Evolutionary conservation across 768 basidiomycete genomes (phyloP).

Genomic region (Podaxis sp.): DNA sequence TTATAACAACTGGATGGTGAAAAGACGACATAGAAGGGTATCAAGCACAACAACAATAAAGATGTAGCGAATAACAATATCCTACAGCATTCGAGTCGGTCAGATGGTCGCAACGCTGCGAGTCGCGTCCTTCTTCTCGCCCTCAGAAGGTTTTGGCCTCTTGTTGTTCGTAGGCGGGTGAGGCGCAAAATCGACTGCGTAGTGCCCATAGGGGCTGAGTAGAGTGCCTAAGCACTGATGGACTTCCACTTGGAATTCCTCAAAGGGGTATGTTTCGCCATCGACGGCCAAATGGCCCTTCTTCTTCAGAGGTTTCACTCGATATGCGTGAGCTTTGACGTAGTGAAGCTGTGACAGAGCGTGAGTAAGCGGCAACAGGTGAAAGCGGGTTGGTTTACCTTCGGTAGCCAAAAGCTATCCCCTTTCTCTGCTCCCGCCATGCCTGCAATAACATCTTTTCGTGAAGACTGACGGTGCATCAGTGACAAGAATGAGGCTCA

Average conservation of each 20-base stretch:
- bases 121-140: constrained; percentile 3
- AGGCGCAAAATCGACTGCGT: constrained; percentile 53
- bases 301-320: constrained; percentile 57
- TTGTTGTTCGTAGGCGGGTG: constrained; percentile 15
- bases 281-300: constrained; percentile 70
- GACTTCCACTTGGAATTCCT: constrained; percentile 76
- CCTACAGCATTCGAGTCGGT: neutral
- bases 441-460: constrained; percentile 49
- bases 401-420: constrained; percentile 57
- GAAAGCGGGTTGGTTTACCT: constrained; percentile 38
- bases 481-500: neutral
- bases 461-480: constrained; percentile 37
- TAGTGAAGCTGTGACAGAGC: constrained; percentile 55
- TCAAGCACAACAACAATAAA: constrained; percentile 8
- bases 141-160: constrained; percentile 1
- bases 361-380: constrained; percentile 4
- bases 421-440: constrained; percentile 67
- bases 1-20: neutral
- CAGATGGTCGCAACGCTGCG: constrained; percentile 3
- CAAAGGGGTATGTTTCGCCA: constrained; percentile 75
- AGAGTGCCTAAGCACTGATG: constrained; percentile 66
- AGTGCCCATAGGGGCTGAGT: constrained; percentile 62
- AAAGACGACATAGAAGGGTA: constrained; percentile 2
- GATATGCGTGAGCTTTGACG: constrained; percentile 72
- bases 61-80: constrained; percentile 13